Percentiles rank a stretch among this genome's conserved stretches.
These are phyloP conservation scores for Dittrichia graveolens DNA, from an alignment of 129 eudicot species.

Conservation along the genomic window DNA sequence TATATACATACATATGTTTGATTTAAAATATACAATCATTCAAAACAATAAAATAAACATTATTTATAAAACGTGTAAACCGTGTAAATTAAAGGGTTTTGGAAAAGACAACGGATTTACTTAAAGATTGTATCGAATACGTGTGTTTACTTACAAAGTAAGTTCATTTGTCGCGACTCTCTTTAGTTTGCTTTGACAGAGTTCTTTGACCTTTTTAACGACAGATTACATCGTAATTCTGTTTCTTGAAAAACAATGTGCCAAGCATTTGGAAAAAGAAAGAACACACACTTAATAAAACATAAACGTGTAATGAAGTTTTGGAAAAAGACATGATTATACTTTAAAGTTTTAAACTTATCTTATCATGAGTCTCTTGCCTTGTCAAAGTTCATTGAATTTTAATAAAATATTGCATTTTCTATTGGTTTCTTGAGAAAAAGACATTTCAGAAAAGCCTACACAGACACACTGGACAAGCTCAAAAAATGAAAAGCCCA, in stretches of 20 bases:
- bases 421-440: too few relatives aligned
- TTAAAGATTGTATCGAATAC: neutral
- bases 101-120: slow-evolving; percentile 10
- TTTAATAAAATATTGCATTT: neutral
- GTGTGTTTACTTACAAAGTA: slow-evolving; percentile 2
- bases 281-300: neutral
- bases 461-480: too few relatives aligned
- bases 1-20: neutral
- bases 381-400: neutral
- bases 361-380: neutral
- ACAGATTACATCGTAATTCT: neutral
- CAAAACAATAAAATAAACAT: neutral
- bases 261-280: neutral
- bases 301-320: neutral
- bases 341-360: too few relatives aligned
- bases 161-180: neutral
- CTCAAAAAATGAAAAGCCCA: too few relatives aligned
- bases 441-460: too few relatives aligned
- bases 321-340: too few relatives aligned
- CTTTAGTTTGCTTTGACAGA: neutral
- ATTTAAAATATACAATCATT: neutral
- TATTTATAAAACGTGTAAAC: neutral
- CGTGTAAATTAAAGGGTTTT: neutral
- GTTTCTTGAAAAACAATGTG: neutral
- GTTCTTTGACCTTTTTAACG: neutral